phyloP scores from a whole-genome alignment of 2,329 filamentous ascomycete genomes.

The Didymella pomorum region DNA sequence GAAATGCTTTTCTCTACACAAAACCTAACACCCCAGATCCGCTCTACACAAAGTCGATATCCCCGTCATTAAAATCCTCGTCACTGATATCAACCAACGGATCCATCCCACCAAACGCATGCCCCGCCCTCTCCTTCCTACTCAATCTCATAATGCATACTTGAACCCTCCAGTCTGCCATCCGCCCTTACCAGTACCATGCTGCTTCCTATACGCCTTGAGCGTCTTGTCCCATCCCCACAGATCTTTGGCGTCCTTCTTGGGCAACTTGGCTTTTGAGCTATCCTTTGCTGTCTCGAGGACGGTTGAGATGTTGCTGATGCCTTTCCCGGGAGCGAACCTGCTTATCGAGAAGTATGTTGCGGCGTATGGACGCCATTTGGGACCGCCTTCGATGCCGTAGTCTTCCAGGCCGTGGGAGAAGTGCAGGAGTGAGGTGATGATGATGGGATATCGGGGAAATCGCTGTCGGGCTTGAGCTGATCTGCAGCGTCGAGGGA shows the following conservation, averaged over 20 bases:
- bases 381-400: background rate
- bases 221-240: background rate
- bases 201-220: background rate
- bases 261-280: background rate
- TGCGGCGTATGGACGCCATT: background rate
- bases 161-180: constrained; percentile 18
- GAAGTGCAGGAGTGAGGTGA: background rate
- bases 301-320: background rate
- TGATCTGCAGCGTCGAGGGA: constrained; percentile 23
- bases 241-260: background rate
- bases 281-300: background rate
- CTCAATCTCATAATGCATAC: constrained; percentile 26
- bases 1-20: background rate
- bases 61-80: constrained; percentile 19
- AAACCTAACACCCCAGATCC: background rate
- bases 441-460: constrained; percentile 9
- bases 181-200: background rate
- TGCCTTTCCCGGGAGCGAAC: background rate
- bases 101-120: constrained; percentile 22
- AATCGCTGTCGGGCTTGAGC: constrained; percentile 22
- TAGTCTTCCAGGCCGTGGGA: background rate
- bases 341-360: background rate
- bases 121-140: constrained; percentile 20
- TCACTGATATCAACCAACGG: constrained; percentile 21
- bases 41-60: constrained; percentile 10